Conservation (phyloP, 2,329 filamentous ascomycete genomes). For the Zasmidium angulare region DNA sequence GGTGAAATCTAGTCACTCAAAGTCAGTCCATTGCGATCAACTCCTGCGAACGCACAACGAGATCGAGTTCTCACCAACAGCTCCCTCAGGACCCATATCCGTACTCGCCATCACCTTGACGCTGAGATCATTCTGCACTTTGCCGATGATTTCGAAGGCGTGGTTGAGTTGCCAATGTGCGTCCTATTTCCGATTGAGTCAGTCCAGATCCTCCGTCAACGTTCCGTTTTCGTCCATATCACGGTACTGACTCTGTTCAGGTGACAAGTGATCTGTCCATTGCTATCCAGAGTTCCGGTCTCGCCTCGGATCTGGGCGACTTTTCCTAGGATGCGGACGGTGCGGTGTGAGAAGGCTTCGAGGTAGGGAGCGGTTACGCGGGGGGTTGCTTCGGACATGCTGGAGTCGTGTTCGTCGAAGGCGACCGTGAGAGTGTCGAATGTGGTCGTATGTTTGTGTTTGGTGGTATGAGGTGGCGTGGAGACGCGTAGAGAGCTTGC, state of each 20-base stretch:
- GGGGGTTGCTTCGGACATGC: conserved; percentile 73
- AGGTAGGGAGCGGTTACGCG: conserved; percentile 81
- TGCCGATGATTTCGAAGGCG: conserved; percentile 74
- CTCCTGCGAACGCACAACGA: no score
- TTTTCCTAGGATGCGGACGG: conserved; percentile 82
- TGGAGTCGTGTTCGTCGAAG: background rate
- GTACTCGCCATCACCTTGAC: conserved; percentile 68
- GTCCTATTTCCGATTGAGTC: no score
- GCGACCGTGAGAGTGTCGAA: background rate
- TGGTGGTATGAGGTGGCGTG: background rate
- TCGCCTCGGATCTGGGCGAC: conserved; percentile 81
- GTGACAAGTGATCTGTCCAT: conserved; percentile 70
- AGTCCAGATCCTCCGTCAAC: no score
- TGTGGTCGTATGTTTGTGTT: background rate
- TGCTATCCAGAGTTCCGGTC: conserved; percentile 75
- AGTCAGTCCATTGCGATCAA: background rate
- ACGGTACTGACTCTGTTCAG: conserved; percentile 71
- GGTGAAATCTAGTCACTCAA: conserved; percentile 63
- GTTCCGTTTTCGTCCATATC: no score
- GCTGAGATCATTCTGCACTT: conserved; percentile 71
- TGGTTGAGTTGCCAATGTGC: conserved; percentile 68
- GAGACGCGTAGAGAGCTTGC: conserved; percentile 1
- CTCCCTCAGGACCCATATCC: conserved; percentile 61
- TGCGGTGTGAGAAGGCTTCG: conserved; percentile 66
- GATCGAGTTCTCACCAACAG: conserved; percentile 67